phyloP scores from a whole-genome alignment of 805 yeast genomes.

The Sugiyamaella chiloensis region DNA sequence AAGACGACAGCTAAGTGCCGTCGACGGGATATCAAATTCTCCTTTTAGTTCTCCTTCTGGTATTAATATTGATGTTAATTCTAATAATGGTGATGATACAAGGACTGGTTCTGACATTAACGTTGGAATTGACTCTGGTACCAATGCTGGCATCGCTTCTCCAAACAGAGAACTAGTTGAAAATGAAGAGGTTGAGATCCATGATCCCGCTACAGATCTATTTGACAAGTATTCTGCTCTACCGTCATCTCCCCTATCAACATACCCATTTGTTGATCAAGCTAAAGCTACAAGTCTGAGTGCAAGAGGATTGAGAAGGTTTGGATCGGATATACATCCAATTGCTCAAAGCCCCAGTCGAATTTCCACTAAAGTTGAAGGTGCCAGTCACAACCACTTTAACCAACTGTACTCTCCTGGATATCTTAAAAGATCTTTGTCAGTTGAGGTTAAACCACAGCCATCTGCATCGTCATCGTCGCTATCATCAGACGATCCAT shows the following conservation, averaged over 20 bases:
- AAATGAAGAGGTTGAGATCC: slow-evolving; percentile 5
- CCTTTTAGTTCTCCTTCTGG: not conserved
- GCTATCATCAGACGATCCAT: no score
- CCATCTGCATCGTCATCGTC: not conserved
- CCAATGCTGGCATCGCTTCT: no score
- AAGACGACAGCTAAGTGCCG: not conserved
- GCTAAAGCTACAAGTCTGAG: not conserved
- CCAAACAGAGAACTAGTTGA: no score
- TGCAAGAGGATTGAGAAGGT: slow-evolving; percentile 1
- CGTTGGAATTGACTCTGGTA: no score
- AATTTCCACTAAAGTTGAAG: not conserved
- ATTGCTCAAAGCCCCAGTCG: not conserved
- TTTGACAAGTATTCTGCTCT: slow-evolving; percentile 19
- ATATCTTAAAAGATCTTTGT: slow-evolving; percentile 19
- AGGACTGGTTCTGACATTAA: no score
- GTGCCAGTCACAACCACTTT: not conserved
- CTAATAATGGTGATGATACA: not conserved
- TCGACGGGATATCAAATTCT: not conserved
- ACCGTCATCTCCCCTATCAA: slow-evolving; percentile 20
- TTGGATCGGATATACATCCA: slow-evolving; percentile 12
- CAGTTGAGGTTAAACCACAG: not conserved
- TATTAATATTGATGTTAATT: not conserved
- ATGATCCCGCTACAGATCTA: slow-evolving; percentile 25
- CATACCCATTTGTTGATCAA: slow-evolving; percentile 19
- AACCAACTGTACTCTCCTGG: slow-evolving; percentile 22